These are phyloP conservation scores for Fusarium stilboides DNA, from an alignment of 2,329 filamentous ascomycete species.

Conservation along the genomic window DNA sequence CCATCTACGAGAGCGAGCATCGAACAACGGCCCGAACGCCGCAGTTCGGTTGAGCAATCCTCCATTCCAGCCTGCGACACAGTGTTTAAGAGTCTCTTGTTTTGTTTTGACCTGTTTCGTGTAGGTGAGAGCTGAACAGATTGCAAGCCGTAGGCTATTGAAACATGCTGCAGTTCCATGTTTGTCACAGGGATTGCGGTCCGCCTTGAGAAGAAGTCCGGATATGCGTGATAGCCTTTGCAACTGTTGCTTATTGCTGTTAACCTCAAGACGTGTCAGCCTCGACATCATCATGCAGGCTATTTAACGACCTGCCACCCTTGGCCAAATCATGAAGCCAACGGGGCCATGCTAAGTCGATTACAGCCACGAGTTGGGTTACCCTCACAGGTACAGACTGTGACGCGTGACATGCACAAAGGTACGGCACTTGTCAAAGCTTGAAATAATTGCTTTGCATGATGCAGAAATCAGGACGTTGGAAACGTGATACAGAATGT, in stretches of 20 bases:
- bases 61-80: slow-evolving; percentile 29
- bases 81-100: not conserved
- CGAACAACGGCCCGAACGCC: slow-evolving; percentile 38
- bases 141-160: slow-evolving; percentile 1
- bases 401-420: not conserved
- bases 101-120: not conserved
- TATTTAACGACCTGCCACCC: slow-evolving; percentile 18
- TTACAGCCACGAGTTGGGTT: not conserved
- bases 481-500: slow-evolving; percentile 19
- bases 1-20: slow-evolving; percentile 11
- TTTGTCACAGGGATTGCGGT: slow-evolving; percentile 20
- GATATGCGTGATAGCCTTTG: slow-evolving; percentile 8
- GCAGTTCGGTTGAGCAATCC: slow-evolving; percentile 10
- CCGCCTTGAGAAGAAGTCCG: not conserved
- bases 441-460: slow-evolving; percentile 8
- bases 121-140: slow-evolving; percentile 11
- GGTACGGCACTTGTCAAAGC: not conserved
- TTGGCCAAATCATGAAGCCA: slow-evolving; percentile 5
- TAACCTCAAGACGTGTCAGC: slow-evolving; percentile 4
- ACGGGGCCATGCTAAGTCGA: not conserved
- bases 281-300: slow-evolving; percentile 31
- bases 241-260: slow-evolving; percentile 2
- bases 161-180: slow-evolving; percentile 18
- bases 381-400: slow-evolving; percentile 6
- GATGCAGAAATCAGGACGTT: slow-evolving; percentile 5